These are phyloP conservation scores for Rostrohypoxylon terebratum DNA, from an alignment of 495 filamentous ascomycete genomes.

Conservation along the genomic window DNA sequence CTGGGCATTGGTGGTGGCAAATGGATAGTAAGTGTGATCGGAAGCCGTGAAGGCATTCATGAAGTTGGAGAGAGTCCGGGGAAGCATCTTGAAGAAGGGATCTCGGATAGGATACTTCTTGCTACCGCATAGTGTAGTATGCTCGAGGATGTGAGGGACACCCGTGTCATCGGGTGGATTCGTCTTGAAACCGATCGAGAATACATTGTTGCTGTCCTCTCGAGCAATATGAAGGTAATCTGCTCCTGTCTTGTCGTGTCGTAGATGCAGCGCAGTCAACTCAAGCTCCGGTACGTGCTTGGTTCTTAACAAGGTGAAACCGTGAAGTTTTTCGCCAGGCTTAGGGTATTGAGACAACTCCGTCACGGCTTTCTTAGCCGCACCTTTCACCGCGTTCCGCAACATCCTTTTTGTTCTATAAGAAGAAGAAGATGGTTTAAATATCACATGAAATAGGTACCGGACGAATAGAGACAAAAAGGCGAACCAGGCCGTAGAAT, in stretches of 20 bases:
- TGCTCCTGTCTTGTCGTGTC: conserved; percentile 92
- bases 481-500: not conserved
- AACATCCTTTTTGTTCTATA: conserved; percentile 55
- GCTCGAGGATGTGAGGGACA: conserved; percentile 96
- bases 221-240: conserved; percentile 95
- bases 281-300: conserved; percentile 96
- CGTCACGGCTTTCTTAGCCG: conserved; percentile 73
- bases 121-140: conserved; percentile 96
- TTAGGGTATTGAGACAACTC: conserved; percentile 77
- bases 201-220: conserved; percentile 98
- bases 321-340: conserved; percentile 86
- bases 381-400: conserved; percentile 62
- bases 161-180: conserved; percentile 97
- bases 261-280: conserved; percentile 86
- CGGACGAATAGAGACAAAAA: conserved; percentile 11
- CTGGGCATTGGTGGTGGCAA: conserved; percentile 95
- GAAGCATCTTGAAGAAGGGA: conserved; percentile 99
- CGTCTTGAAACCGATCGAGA: conserved; percentile 98
- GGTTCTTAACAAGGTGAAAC: conserved; percentile 87
- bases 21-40: conserved; percentile 98
- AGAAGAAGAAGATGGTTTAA: conserved; percentile 1
- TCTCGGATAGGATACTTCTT: conserved; percentile 98
- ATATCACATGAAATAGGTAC: conserved; percentile 7
- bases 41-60: conserved; percentile 99
- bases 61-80: conserved; percentile 95